Evolutionary conservation across 768 basidiomycete species (phyloP), one percentile per base, ranked within the genome.

Genomic region (Melanogaster broomeanus): DNA sequence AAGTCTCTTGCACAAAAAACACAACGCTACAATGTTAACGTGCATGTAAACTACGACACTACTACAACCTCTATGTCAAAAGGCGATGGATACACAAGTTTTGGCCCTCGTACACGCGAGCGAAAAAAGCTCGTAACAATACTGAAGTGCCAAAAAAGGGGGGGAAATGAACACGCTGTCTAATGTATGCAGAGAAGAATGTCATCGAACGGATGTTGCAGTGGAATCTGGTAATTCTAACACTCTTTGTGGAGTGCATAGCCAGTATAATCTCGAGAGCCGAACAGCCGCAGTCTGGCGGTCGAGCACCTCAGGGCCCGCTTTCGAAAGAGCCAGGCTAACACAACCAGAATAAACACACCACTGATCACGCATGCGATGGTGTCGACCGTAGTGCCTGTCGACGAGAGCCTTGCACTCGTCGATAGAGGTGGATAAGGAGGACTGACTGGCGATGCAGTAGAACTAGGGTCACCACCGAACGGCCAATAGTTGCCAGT

Each of bases 401-500:
- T 59, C 1, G 75, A 73, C 21, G 55, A 47, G 16, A 63, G 51
- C 33, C 57, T 60, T 2, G 63, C 48, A 40, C 53, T 44, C 25
- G 64, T 42, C 28, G 49, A 30, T 21, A 43, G 38, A n/a, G 49
- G 10, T 27, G 56, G 11, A 33, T 55, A 39, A 1, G 67, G 56
- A 22, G 60, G 55, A 37, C 45, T 48, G 22, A 55, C 27, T 0
- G 65, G 53, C 24, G 63, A 62, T 31, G 61, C 61, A 25, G 61
- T 69, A 9, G 58, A 53, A 27, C 27, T 28, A 6, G 82, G 83
- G 46, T 80, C 79, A 2, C 73, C 73, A 15, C 82, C 84, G 51
- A 79, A 85, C 0, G 88, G 88, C 88, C 88, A 90, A 60, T 76
- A 87, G 64, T 82, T 77, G 12, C 87, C 83, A 31, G 74, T 66